Evolutionary conservation across 306 rosid species (phyloP).

Genomic region (Dalbergia cochinchinensis): DNA sequence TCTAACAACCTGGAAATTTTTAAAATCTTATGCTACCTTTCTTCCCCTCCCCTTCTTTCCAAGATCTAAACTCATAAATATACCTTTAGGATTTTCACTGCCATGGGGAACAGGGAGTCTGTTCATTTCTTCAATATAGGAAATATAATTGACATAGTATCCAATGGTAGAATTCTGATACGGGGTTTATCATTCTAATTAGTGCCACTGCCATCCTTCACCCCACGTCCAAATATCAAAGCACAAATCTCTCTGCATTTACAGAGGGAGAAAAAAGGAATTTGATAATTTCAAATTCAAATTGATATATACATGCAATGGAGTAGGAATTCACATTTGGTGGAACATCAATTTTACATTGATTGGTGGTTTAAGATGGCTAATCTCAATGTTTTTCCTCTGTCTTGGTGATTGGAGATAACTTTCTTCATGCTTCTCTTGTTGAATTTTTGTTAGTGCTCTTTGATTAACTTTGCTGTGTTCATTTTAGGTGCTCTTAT

Average conservation of each 20-base stretch:
- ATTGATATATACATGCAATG: slow-evolving; percentile 3
- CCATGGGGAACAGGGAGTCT: not conserved
- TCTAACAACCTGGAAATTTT: no score
- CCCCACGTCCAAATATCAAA: slow-evolving; percentile 11
- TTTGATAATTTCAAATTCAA: slow-evolving; percentile 12
- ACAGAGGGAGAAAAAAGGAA: slow-evolving; percentile 2
- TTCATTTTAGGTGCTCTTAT: slow-evolving; percentile 73
- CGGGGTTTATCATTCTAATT: slow-evolving; percentile 25
- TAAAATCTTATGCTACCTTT: no score
- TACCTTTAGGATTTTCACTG: not conserved
- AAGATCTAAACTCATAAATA: no score
- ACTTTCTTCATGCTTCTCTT: slow-evolving; percentile 1
- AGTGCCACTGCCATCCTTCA: not conserved
- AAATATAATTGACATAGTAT: slow-evolving; percentile 16
- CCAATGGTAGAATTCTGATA: not conserved
- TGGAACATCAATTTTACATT: slow-evolving; percentile 22
- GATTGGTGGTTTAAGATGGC: slow-evolving; percentile 17
- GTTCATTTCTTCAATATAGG: not conserved
- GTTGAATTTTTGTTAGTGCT: slow-evolving; percentile 18
- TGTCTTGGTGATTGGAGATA: slow-evolving; percentile 19
- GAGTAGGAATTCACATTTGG: slow-evolving; percentile 17
- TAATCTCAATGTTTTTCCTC: not conserved
- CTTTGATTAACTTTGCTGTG: slow-evolving; percentile 24
- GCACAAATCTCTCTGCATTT: slow-evolving; percentile 5
- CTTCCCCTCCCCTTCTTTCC: no score